Evolutionary conservation across 2,329 filamentous ascomycete species (phyloP).

Genomic region (Incumbomyces delicatus): DNA sequence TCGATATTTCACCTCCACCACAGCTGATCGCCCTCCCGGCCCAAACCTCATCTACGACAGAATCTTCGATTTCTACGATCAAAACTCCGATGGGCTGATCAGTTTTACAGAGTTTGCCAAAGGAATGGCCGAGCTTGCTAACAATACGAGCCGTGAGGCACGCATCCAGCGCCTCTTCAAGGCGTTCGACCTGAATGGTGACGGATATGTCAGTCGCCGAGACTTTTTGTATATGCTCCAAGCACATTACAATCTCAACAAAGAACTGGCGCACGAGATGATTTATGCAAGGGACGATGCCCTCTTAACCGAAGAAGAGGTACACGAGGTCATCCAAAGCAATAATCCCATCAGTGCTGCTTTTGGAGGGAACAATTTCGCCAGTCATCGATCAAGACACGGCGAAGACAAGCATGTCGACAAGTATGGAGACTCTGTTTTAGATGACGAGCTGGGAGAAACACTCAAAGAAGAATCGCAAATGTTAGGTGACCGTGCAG

Average conservation of each 20-base stretch:
- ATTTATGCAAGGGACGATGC: conserved; percentile 69
- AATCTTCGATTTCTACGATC: conserved; percentile 95
- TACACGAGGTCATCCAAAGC: conserved; percentile 64
- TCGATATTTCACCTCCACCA: conserved; percentile 77
- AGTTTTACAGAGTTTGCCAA: conserved; percentile 86
- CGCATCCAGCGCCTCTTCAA: conserved; percentile 67
- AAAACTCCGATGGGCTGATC: conserved; percentile 77
- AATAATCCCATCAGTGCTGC: conserved; percentile 72
- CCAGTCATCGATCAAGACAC: conserved; percentile 49
- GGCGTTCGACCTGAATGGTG: conserved; percentile 81
- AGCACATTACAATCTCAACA: conserved; percentile 83
- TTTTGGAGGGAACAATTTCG: conserved; percentile 58
- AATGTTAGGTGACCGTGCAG: conserved; percentile 52
- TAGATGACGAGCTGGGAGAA: conserved; percentile 43
- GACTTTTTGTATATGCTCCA: conserved; percentile 88
- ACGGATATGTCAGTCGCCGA: conserved; percentile 73
- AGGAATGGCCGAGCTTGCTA: conserved; percentile 59
- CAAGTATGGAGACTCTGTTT: conserved; percentile 53
- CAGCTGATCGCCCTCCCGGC: conserved; percentile 62
- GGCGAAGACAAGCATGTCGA: conserved; percentile 59
- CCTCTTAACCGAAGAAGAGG: conserved; percentile 62
- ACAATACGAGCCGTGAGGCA: conserved; percentile 47
- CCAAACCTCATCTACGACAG: conserved; percentile 91
- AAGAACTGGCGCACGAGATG: conserved; percentile 79
- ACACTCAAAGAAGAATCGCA: conserved; percentile 51